These are phyloP conservation scores for Pisolithus thermaeus DNA, from an alignment of 1,284 basidiomycete genomes.

Conservation along the genomic window DNA sequence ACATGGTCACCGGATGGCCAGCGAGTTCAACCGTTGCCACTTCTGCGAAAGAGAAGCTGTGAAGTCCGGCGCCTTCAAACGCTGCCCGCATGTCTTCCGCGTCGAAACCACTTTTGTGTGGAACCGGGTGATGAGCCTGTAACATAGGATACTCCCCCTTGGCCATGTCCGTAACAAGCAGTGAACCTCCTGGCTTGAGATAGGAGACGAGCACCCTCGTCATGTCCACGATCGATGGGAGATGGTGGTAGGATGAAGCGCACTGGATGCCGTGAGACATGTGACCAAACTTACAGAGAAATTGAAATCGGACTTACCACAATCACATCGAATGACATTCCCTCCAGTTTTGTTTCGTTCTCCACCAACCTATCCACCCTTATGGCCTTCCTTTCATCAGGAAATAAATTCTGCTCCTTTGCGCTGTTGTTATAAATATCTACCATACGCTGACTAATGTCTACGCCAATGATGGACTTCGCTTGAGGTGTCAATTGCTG, in stretches of 20 bases:
- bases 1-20: slow-evolving; percentile 33
- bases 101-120: slow-evolving; percentile 42
- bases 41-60: slow-evolving; percentile 32
- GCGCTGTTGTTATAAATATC: slow-evolving; percentile 49
- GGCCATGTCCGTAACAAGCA: slow-evolving; percentile 50
- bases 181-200: slow-evolving; percentile 50
- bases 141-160: slow-evolving; percentile 20
- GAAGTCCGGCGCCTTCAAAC: slow-evolving; percentile 41
- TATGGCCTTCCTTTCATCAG: slow-evolving; percentile 50
- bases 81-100: slow-evolving; percentile 35
- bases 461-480: slow-evolving; percentile 56
- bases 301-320: slow-evolving; percentile 31
- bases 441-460: slow-evolving; percentile 55
- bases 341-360: slow-evolving; percentile 41
- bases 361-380: slow-evolving; percentile 40
- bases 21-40: slow-evolving; percentile 15
- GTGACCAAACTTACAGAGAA: neutral
- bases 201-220: slow-evolving; percentile 46
- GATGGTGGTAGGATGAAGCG: slow-evolving; percentile 58
- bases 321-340: slow-evolving; percentile 50
- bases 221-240: slow-evolving; percentile 40
- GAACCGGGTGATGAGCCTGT: slow-evolving; percentile 35
- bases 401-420: slow-evolving; percentile 45
- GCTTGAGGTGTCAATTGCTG: slow-evolving; percentile 44
- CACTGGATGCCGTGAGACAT: slow-evolving; percentile 36